A percentile compares a stretch with the other conserved stretches of the same genome.
Conservation (phyloP, 257 asterid genomes). For the Orobanche coerulescens region DNA sequence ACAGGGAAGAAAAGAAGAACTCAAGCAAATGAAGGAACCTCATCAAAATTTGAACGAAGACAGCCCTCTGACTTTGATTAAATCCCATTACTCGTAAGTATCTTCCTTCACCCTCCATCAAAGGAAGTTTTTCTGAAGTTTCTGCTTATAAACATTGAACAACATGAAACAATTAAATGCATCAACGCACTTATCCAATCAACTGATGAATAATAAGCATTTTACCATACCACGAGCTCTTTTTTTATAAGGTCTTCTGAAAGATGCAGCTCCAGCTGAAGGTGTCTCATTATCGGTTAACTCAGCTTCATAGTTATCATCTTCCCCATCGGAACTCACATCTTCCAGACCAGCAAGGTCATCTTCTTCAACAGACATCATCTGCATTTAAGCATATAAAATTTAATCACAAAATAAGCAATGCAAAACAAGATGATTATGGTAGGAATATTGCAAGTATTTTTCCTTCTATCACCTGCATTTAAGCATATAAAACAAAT, state of each 20-base stretch:
- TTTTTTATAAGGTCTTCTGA: conserved; percentile 55
- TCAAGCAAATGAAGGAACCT: conserved; percentile 39
- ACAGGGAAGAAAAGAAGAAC: neutral
- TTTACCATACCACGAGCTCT: conserved; percentile 61
- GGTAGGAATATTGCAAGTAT: neutral
- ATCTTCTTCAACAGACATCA: conserved; percentile 94
- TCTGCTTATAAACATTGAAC: conserved; percentile 37
- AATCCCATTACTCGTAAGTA: conserved; percentile 81
- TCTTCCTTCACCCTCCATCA: conserved; percentile 97
- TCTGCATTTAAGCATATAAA: conserved; percentile 42
- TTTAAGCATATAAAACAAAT: conserved; percentile 20
- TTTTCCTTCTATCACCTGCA: conserved; percentile 53
- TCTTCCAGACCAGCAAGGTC: conserved; percentile 97
- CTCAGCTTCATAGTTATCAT: conserved; percentile 93
- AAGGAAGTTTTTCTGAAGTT: conserved; percentile 64
- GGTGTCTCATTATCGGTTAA: conserved; percentile 76
- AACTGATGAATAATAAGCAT: conserved; percentile 10
- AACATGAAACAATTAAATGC: conserved; percentile 15
- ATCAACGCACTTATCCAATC: neutral
- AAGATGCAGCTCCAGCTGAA: conserved; percentile 52
- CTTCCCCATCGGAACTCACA: conserved; percentile 90
- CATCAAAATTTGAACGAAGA: conserved; percentile 84
- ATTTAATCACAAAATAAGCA: conserved; percentile 13
- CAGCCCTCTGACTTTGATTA: conserved; percentile 82
- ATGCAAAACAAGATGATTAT: neutral